These are phyloP conservation scores for Penicillium bovifimosum DNA, from an alignment of 495 filamentous ascomycete species.

Conservation along the genomic window DNA sequence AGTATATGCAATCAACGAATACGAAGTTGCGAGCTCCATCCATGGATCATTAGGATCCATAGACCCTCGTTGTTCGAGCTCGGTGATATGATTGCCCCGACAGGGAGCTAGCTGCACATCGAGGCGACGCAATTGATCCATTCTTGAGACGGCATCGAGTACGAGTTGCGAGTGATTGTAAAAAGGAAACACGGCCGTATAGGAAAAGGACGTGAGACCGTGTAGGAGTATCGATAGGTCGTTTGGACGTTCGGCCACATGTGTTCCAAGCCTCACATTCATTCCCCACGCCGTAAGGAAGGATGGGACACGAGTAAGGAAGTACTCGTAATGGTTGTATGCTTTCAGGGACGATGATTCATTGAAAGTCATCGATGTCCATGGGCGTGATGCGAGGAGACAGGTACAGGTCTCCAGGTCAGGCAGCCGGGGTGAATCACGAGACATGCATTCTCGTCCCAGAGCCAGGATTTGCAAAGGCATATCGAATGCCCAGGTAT, in stretches of 20 bases:
- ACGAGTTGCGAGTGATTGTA: conserved; percentile 40
- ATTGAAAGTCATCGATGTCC: conserved; percentile 36
- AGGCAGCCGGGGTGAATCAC: background rate
- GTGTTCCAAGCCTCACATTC: background rate
- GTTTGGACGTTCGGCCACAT: background rate
- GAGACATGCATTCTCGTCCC: conserved; percentile 10
- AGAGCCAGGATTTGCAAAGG: conserved; percentile 30
- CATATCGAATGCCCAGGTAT: conserved; percentile 41
- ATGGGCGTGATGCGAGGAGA: conserved; percentile 24
- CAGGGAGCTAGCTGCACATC: conserved; percentile 32
- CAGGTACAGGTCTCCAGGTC: conserved; percentile 11
- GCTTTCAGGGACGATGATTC: conserved; percentile 39
- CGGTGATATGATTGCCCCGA: conserved; percentile 26
- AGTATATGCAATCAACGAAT: conserved; percentile 32
- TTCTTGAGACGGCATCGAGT: conserved; percentile 23
- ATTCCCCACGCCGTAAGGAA: conserved; percentile 31
- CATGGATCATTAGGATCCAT: conserved; percentile 41
- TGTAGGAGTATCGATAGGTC: conserved; percentile 12
- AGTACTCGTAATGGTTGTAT: conserved; percentile 44
- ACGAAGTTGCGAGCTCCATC: conserved; percentile 41
- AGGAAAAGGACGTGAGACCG: conserved; percentile 30
- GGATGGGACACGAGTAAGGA: conserved; percentile 33
- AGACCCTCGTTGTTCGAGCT: conserved; percentile 36
- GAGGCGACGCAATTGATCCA: conserved; percentile 26
- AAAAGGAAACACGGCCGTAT: conserved; percentile 42